Evolutionary conservation across 495 filamentous ascomycete species (phyloP).

Genomic region (Penicillium maclennaniae): DNA sequence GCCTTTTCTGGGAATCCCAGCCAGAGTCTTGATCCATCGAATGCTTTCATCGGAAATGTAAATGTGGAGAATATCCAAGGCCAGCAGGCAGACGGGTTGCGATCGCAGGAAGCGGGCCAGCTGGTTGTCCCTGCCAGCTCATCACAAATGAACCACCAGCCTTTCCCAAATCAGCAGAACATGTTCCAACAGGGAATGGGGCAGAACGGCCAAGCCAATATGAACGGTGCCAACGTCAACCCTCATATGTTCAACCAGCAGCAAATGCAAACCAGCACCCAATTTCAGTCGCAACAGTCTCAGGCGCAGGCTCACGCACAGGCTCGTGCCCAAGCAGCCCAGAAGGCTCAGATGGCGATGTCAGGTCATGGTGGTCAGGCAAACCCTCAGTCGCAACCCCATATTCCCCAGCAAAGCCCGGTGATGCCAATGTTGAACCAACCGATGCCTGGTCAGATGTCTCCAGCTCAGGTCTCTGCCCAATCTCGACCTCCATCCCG

Average conservation of each 20-base stretch:
- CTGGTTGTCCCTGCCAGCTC: slow-evolving; percentile 63
- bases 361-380: slow-evolving; percentile 35
- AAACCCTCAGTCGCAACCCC: slow-evolving; percentile 33
- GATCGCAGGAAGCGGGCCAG: slow-evolving; percentile 62
- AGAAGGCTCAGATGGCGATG: slow-evolving; percentile 49
- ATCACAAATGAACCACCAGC: slow-evolving; percentile 43
- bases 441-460: slow-evolving; percentile 50
- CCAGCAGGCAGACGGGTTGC: slow-evolving; percentile 59
- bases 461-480: slow-evolving; percentile 36
- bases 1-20: slow-evolving; percentile 32
- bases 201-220: slow-evolving; percentile 37
- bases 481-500: slow-evolving; percentile 40
- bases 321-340: slow-evolving; percentile 41
- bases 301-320: slow-evolving; percentile 40
- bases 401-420: slow-evolving; percentile 48
- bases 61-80: slow-evolving; percentile 54
- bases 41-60: slow-evolving; percentile 47
- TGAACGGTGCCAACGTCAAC: slow-evolving; percentile 36
- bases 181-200: slow-evolving; percentile 37
- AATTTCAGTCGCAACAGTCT: slow-evolving; percentile 33
- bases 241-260: slow-evolving; percentile 42
- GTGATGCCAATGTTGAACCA: slow-evolving; percentile 59
- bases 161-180: slow-evolving; percentile 34
- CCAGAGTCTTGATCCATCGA: slow-evolving; percentile 41
- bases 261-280: slow-evolving; percentile 36